phyloP scores from a whole-genome alignment of 1,284 basidiomycete genomes.

The Trametes polyzona region DNA sequence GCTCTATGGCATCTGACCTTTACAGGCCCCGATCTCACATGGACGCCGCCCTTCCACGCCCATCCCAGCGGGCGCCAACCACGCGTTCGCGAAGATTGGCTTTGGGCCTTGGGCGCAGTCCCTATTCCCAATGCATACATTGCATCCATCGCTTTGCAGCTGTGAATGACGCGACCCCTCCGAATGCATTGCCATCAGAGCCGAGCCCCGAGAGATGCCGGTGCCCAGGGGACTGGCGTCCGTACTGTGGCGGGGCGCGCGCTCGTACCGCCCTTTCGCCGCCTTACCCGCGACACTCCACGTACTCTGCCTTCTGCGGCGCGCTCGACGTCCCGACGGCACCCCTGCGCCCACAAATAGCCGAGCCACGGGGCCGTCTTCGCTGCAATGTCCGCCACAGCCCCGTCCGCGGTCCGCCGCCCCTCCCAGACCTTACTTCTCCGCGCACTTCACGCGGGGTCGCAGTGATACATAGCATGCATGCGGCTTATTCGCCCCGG shows the following conservation, averaged over 20 bases:
- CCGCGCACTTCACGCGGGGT: neutral
- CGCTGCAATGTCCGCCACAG: conserved; percentile 14
- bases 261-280: conserved; percentile 14
- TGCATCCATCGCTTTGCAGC: conserved; percentile 6
- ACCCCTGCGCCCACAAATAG: conserved; percentile 18
- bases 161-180: conserved; percentile 3
- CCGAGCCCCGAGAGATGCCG: conserved; percentile 4
- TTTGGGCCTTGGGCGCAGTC: neutral
- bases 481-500: neutral
- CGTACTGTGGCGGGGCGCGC: neutral
- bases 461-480: neutral
- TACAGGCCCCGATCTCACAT: conserved; percentile 23
- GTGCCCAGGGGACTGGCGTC: neutral
- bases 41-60: neutral
- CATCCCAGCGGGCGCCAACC: neutral
- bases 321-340: conserved; percentile 4
- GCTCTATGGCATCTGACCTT: conserved; percentile 20
- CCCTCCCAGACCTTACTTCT: conserved; percentile 1
- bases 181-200: conserved; percentile 2
- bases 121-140: too few relatives aligned
- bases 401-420: conserved; percentile 6
- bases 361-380: conserved; percentile 7
- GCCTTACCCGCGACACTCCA: conserved; percentile 23
- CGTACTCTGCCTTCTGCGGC: conserved; percentile 8
- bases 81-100: conserved; percentile 8